phyloP scores from a whole-genome alignment of 352 stramenopile genomes.

The Globisporangium emineosum region DNA sequence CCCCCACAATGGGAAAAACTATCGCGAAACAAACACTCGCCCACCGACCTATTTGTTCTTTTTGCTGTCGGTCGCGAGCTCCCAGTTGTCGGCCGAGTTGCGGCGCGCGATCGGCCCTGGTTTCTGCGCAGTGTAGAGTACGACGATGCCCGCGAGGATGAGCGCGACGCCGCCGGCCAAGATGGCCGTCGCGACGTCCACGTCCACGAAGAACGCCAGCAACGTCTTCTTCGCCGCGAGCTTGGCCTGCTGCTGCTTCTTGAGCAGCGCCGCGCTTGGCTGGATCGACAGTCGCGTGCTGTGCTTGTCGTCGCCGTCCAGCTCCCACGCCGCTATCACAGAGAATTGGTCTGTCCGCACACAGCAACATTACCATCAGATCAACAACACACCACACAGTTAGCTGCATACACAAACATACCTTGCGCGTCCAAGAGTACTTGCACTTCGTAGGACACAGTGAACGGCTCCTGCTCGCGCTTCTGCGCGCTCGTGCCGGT shows the following conservation, averaged over 20 bases:
- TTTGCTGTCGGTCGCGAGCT: constrained; percentile 10
- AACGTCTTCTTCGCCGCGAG: neutral
- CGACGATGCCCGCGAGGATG: constrained; percentile 39
- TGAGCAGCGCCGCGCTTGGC: constrained; percentile 16
- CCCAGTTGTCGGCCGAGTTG: constrained; percentile 12
- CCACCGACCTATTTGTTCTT: constrained; percentile 9
- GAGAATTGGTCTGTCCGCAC: constrained; percentile 38
- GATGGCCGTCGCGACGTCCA: constrained; percentile 31
- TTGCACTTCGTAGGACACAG: constrained; percentile 30
- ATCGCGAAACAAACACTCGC: neutral
- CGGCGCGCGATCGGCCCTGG: constrained; percentile 15
- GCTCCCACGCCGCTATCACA: constrained; percentile 58
- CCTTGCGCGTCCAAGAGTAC: constrained; percentile 24
- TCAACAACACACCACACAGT: neutral
- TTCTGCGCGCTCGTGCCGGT: constrained; percentile 30
- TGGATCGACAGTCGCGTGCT: constrained; percentile 46
- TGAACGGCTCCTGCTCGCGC: constrained; percentile 14
- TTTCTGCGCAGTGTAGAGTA: constrained; percentile 48
- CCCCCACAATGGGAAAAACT: neutral
- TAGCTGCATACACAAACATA: constrained; percentile 10
- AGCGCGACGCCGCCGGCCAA: constrained; percentile 46
- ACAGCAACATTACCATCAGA: neutral
- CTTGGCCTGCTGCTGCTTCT: constrained; percentile 16
- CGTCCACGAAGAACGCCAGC: neutral
- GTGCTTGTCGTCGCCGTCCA: constrained; percentile 30